phyloP scores from a whole-genome alignment of 805 yeast genomes.

The Barnettozyma salicaria region DNA sequence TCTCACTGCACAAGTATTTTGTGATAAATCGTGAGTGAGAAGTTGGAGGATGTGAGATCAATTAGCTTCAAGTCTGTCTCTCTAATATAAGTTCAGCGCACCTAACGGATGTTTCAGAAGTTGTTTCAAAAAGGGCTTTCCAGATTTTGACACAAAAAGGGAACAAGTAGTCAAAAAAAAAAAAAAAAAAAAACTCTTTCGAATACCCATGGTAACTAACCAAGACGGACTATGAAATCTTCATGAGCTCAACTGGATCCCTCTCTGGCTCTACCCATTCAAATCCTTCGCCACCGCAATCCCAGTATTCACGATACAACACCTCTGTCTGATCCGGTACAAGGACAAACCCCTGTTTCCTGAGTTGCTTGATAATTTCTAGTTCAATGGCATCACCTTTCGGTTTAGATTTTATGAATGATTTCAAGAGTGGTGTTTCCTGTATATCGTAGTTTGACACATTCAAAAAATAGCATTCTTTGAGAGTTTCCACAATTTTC shows the following conservation, averaged over 20 bases:
- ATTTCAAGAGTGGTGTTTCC: conserved; percentile 2
- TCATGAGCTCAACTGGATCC: conserved; percentile 10
- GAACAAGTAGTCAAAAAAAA: neutral
- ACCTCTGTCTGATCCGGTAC: conserved; percentile 3
- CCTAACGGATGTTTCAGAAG: too few relatives aligned
- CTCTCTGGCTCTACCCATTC: conserved; percentile 15
- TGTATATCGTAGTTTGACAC: conserved; percentile 8
- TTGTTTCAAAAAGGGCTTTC: too few relatives aligned
- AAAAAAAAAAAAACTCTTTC: neutral
- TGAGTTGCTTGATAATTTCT: conserved; percentile 1
- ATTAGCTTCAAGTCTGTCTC: too few relatives aligned
- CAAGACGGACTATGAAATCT: too few relatives aligned
- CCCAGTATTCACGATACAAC: conserved; percentile 12
- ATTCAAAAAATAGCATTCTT: conserved; percentile 7
- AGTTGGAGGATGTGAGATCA: too few relatives aligned
- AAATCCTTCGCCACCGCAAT: conserved; percentile 6
- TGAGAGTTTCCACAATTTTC: conserved; percentile 3
- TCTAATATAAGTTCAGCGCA: too few relatives aligned
- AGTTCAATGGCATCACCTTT: neutral
- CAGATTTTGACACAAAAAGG: neutral
- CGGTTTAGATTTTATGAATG: neutral
- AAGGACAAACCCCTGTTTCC: conserved; percentile 4
- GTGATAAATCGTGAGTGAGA: too few relatives aligned
- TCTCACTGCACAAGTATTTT: too few relatives aligned
- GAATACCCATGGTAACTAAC: neutral